Base-by-base conservation (phyloP, 768 basidiomycete species). In the Tephrocybe sp. region DNA sequence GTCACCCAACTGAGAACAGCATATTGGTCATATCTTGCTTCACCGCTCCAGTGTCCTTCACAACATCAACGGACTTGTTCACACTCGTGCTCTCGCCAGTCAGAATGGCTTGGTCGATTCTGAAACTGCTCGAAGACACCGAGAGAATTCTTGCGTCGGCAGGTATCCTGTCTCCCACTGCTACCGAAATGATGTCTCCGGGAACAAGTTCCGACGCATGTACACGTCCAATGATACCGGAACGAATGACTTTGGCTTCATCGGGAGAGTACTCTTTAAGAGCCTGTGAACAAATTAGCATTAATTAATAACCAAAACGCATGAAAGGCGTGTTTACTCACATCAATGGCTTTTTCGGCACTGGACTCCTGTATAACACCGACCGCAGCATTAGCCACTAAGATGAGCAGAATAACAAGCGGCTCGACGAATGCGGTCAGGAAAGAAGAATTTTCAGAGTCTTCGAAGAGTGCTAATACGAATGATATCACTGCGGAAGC, bases 11-110 rank as follows among this genome's bases (percentile, higher is more conserved):
- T 8, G 92, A 86, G 69, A 98, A 98, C 9, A 98, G 73, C 70
- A 97, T 97, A 69, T 98, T 98, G 49, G 79, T 85, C 95, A 96
- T 96, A 61, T 99, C 96, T 69, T 98, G 96, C 70, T 96, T 97
- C 51, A 98, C 96, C 6, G 95, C 96, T 56, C 75, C 79, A 28
- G 60, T 40, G 61, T 98, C 96, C 9, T 72, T 57, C 38, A 99
- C 86, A 25, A 77, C 70, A 8, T 81, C 82, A 5, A 80, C 63
- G 16, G 73, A 80, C 72, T 99, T 99, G 73, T 83, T 82, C 34
- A 98, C 95, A 56, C 90, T 92, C 51, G 76, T 77, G 58, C 89
- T 92, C 71, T 99, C 96, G 21, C 96, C 96, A 2, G 96, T 99
- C 44, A 99, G 79, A 62, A 98, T 90, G 26, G 96, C 95, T 69